Conservation (phyloP, 441 rosid species). For the Croton setiger region DNA sequence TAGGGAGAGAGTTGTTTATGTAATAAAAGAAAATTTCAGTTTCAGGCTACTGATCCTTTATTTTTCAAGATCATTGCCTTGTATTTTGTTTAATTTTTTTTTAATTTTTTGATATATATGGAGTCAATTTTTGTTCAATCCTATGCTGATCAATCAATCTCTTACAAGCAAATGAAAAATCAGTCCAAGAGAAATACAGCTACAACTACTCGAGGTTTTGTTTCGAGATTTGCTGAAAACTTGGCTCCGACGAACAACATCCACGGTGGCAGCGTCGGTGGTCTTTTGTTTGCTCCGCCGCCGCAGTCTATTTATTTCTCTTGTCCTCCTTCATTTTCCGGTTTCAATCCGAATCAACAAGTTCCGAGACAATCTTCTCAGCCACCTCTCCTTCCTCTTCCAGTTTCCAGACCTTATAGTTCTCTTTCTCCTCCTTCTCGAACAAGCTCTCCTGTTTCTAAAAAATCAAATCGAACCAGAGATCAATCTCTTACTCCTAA, state of each 20-base stretch:
- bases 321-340: slow-evolving; percentile 26
- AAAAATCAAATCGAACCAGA: slow-evolving; percentile 30
- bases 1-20: neutral
- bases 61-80: slow-evolving; percentile 35
- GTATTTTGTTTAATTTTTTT: neutral
- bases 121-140: slow-evolving; percentile 42
- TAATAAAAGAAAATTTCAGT: neutral
- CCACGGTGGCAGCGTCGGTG: slow-evolving; percentile 28
- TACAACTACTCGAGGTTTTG: slow-evolving; percentile 18
- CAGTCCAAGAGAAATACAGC: slow-evolving; percentile 29
- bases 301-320: slow-evolving; percentile 33
- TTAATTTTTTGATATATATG: slow-evolving; percentile 27
- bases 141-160: slow-evolving; percentile 32
- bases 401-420: slow-evolving; percentile 30
- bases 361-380: slow-evolving; percentile 17
- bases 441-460: slow-evolving; percentile 23
- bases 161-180: slow-evolving; percentile 46
- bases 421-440: slow-evolving; percentile 42
- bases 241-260: slow-evolving; percentile 27
- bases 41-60: slow-evolving; percentile 29
- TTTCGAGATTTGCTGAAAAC: slow-evolving; percentile 41
- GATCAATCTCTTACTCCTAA: slow-evolving; percentile 35
- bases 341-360: slow-evolving; percentile 10
- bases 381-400: slow-evolving; percentile 89
- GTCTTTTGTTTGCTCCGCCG: slow-evolving; percentile 30